Evolutionary conservation across 495 filamentous ascomycete genomes (phyloP).

Genomic region (Aspergillus ellipticus): DNA sequence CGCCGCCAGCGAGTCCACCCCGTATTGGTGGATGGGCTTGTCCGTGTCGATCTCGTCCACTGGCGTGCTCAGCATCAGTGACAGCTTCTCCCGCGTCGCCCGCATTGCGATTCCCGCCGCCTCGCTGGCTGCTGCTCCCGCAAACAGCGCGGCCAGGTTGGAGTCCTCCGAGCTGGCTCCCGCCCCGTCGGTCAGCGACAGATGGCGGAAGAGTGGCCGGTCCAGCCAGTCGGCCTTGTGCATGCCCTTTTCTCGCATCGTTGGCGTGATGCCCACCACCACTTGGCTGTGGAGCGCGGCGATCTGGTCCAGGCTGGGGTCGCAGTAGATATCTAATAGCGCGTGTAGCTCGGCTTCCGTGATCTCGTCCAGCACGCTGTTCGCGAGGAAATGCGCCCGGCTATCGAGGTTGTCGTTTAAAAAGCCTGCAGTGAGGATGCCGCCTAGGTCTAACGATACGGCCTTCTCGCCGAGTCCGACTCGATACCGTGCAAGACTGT

Average conservation of each 20-base stretch:
- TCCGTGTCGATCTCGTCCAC: slow-evolving; percentile 33
- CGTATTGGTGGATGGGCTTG: slow-evolving; percentile 27
- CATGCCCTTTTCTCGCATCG: background rate
- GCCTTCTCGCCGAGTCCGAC: slow-evolving; percentile 20
- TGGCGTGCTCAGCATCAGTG: slow-evolving; percentile 15
- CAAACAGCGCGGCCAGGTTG: background rate
- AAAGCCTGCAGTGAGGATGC: background rate
- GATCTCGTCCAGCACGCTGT: background rate
- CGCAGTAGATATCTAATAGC: slow-evolving; percentile 8
- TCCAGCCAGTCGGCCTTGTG: slow-evolving; percentile 11
- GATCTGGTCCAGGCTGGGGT: background rate
- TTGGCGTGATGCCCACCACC: background rate
- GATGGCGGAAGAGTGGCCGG: background rate
- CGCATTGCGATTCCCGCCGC: background rate
- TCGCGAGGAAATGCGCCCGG: background rate
- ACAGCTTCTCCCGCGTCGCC: slow-evolving; percentile 13
- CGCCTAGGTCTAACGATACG: slow-evolving; percentile 2
- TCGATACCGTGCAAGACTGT: slow-evolving; percentile 30
- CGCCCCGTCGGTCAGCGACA: background rate
- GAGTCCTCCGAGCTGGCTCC: background rate
- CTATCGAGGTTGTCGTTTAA: background rate
- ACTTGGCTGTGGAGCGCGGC: background rate
- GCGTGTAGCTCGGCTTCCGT: slow-evolving; percentile 4
- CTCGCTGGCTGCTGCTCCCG: slow-evolving; percentile 2
- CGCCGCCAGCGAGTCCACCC: slow-evolving; percentile 42